Percentiles rank a stretch among this genome's conserved stretches.
Evolutionary conservation across 768 basidiomycete species (phyloP).

Genomic region (Ramaria sp.): DNA sequence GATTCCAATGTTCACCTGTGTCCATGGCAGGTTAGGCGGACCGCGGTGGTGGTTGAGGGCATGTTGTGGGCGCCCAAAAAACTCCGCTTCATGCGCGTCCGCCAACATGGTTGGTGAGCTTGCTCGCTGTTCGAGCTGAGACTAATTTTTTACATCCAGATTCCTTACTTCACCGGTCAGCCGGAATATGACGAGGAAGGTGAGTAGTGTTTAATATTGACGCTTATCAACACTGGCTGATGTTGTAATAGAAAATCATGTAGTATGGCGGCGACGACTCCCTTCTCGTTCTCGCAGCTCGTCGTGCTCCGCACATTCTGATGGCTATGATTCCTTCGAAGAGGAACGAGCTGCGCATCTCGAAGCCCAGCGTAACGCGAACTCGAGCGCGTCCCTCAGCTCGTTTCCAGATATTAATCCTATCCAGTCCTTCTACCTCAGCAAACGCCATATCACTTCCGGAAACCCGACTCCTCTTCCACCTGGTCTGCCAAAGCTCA

Average conservation of each 20-base stretch:
- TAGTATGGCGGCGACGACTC: not conserved
- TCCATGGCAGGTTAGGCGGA: too few species aligned
- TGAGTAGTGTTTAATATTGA: too few species aligned
- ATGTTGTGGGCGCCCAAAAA: too few species aligned
- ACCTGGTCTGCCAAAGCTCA: slow-evolving; percentile 50
- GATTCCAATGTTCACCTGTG: too few species aligned
- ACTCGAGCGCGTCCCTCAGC: slow-evolving; percentile 7
- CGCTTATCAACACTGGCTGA: too few species aligned
- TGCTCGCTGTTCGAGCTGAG: too few species aligned
- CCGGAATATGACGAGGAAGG: too few species aligned
- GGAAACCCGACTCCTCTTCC: slow-evolving; percentile 74
- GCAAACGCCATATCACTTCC: slow-evolving; percentile 80
- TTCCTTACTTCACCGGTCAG: too few species aligned
- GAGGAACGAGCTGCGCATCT: not conserved
- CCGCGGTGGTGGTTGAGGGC: too few species aligned
- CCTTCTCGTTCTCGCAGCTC: not conserved
- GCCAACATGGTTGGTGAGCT: too few species aligned
- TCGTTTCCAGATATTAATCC: slow-evolving; percentile 14
- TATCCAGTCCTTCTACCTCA: slow-evolving; percentile 13
- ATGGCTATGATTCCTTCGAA: not conserved
- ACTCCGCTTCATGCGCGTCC: too few species aligned
- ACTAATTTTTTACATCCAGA: too few species aligned
- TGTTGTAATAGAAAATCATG: not conserved
- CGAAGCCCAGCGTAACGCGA: not conserved
- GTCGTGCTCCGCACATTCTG: not conserved